Conservation (phyloP, 371 early-diverging fungal genomes). For the Mucor circinelloides region DNA sequence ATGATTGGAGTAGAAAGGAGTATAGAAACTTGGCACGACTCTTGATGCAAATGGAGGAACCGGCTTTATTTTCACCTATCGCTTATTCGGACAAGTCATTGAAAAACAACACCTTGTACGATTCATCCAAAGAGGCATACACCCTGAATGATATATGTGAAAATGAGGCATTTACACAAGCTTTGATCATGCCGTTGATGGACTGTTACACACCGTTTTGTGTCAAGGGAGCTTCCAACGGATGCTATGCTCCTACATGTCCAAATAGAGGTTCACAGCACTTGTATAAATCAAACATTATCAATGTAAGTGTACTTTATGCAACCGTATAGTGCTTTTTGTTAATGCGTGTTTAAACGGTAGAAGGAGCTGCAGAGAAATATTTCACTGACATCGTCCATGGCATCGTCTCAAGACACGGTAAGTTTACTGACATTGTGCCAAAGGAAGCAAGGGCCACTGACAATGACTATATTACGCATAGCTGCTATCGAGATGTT, state of each 20-base stretch:
- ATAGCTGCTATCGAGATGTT: slow-evolving; percentile 27
- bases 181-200: slow-evolving; percentile 32
- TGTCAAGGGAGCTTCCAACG: not conserved
- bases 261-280: slow-evolving; percentile 3
- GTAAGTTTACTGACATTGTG: not conserved
- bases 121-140: slow-evolving; percentile 39
- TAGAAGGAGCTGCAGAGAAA: slow-evolving; percentile 19
- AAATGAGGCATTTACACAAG: slow-evolving; percentile 24
- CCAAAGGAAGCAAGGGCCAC: not conserved
- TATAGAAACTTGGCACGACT: slow-evolving; percentile 30
- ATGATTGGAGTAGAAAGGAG: slow-evolving; percentile 14
- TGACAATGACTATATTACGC: not conserved
- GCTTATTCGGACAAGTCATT: slow-evolving; percentile 39
- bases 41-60: slow-evolving; percentile 23
- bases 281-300: not conserved
- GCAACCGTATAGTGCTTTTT: not conserved
- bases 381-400: slow-evolving; percentile 16
- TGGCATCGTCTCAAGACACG: slow-evolving; percentile 17
- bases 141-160: slow-evolving; percentile 15
- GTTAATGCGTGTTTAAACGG: not conserved
- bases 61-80: slow-evolving; percentile 34
- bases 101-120: slow-evolving; percentile 37
- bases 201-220: slow-evolving; percentile 40
- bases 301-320: slow-evolving; percentile 1
- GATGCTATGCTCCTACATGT: slow-evolving; percentile 1